A percentile compares a stretch with the other conserved stretches of the same genome.
Evolutionary conservation across 2,329 filamentous ascomycete genomes (phyloP).

Genomic region (Microascus cirrosus): DNA sequence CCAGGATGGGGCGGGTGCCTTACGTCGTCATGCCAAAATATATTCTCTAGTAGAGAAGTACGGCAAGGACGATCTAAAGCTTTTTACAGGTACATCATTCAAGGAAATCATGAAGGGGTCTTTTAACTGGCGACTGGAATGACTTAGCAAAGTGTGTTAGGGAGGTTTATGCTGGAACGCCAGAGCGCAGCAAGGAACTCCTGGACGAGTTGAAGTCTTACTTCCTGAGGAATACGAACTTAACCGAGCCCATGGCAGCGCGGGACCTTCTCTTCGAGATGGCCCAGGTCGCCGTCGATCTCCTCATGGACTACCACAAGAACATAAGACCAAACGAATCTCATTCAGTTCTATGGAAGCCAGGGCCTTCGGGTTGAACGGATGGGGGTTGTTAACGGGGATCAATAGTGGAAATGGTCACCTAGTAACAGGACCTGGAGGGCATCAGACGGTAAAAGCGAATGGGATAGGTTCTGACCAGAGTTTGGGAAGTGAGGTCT

Average conservation of each 20-base stretch:
- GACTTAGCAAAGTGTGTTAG: not conserved
- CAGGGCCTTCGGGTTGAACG: too few relatives aligned
- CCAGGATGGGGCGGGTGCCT: not conserved
- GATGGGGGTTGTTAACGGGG: too few relatives aligned
- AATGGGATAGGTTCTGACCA: too few relatives aligned
- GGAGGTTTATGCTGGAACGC: not conserved
- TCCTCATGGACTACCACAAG: not conserved
- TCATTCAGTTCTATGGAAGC: too few relatives aligned
- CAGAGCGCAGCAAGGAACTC: not conserved
- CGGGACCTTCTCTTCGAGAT: not conserved
- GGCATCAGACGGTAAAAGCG: too few relatives aligned
- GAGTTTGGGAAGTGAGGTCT: too few relatives aligned
- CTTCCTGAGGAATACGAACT: not conserved
- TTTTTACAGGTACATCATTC: not conserved
- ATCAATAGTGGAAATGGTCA: too few relatives aligned
- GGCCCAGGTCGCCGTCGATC: not conserved
- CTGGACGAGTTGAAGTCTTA: not conserved
- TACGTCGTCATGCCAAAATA: not conserved
- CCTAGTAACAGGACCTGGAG: too few relatives aligned
- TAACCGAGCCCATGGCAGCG: not conserved
- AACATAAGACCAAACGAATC: not conserved
- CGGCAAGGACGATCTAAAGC: not conserved
- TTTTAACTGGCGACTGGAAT: not conserved
- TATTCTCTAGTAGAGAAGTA: not conserved
- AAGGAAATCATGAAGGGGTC: not conserved